Percentiles rank a stretch among this genome's conserved stretches.
These are phyloP conservation scores for Daldinia loculata DNA, from an alignment of 495 filamentous ascomycete species.

Conservation along the genomic window DNA sequence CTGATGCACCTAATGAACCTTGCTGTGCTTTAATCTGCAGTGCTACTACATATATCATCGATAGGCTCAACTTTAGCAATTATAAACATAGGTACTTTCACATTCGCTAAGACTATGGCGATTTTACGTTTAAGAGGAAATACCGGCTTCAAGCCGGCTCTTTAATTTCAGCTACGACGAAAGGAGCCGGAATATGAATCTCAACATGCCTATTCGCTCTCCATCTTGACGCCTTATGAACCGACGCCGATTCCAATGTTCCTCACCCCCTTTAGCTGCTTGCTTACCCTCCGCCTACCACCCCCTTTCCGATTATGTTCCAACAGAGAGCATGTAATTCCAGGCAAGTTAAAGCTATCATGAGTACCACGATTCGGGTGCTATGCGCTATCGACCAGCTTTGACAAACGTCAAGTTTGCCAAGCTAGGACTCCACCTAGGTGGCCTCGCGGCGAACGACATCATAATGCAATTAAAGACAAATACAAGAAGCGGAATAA, in stretches of 20 bases:
- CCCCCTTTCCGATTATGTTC: constrained; percentile 43
- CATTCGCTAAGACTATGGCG: background rate
- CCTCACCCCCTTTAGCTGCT: constrained; percentile 17
- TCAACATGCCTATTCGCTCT: constrained; percentile 14
- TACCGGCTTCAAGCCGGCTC: constrained; percentile 27
- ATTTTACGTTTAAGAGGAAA: constrained; percentile 6
- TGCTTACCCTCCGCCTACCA: constrained; percentile 30
- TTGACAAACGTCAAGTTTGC: constrained; percentile 15
- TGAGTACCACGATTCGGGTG: constrained; percentile 15
- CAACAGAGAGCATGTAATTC: constrained; percentile 38
- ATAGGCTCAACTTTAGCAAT: background rate
- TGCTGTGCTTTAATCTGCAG: constrained; percentile 5
- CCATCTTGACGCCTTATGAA: constrained; percentile 36
- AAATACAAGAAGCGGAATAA: constrained; percentile 39
- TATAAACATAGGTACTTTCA: background rate
- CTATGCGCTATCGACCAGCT: constrained; percentile 16
- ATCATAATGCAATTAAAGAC: constrained; percentile 37
- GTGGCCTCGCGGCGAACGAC: constrained; percentile 27
- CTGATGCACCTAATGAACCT: constrained; percentile 21
- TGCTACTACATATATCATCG: background rate
- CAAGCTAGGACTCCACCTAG: constrained; percentile 17
- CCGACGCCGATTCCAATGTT: constrained; percentile 39
- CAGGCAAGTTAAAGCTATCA: constrained; percentile 19
- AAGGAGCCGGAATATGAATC: constrained; percentile 22
- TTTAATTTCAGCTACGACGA: constrained; percentile 22